A percentile compares a stretch with the other conserved stretches of the same genome.
Evolutionary conservation across 768 basidiomycete species (phyloP).

Genomic region (Phaffia australis): DNA sequence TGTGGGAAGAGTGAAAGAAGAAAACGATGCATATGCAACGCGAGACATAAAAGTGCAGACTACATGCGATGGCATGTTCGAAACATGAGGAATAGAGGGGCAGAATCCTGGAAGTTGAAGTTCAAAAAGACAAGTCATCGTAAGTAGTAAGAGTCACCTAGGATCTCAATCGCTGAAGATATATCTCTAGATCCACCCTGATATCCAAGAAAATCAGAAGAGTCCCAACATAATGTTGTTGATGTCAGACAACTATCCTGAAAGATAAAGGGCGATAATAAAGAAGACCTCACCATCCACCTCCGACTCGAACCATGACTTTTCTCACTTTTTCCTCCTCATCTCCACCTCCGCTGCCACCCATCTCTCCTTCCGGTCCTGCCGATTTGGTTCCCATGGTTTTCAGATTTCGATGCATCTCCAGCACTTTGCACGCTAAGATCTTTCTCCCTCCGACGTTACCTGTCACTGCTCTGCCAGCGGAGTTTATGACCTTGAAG

Average conservation of each 20-base stretch:
- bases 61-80: background rate
- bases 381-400: conserved; percentile 12
- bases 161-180: conserved; percentile 6
- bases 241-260: background rate
- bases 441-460: background rate
- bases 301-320: conserved; percentile 24
- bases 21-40: background rate
- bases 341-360: background rate
- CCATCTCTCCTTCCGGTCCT: background rate
- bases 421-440: conserved; percentile 5
- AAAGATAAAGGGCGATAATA: background rate
- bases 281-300: conserved; percentile 5
- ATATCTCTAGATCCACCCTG: conserved; percentile 21
- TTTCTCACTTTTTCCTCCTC: conserved; percentile 17
- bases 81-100: background rate
- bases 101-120: too few relatives aligned
- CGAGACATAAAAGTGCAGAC: background rate
- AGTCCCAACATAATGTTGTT: background rate
- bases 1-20: background rate
- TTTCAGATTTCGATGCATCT: background rate
- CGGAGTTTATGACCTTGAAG: conserved; percentile 5
- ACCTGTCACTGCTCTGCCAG: background rate
- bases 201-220: background rate
- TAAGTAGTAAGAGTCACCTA: background rate
- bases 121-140: background rate